Evolutionary conservation across 1,284 basidiomycete species (phyloP), one percentile per base, ranked within the genome.

Genomic region (Ustilago lituana): DNA sequence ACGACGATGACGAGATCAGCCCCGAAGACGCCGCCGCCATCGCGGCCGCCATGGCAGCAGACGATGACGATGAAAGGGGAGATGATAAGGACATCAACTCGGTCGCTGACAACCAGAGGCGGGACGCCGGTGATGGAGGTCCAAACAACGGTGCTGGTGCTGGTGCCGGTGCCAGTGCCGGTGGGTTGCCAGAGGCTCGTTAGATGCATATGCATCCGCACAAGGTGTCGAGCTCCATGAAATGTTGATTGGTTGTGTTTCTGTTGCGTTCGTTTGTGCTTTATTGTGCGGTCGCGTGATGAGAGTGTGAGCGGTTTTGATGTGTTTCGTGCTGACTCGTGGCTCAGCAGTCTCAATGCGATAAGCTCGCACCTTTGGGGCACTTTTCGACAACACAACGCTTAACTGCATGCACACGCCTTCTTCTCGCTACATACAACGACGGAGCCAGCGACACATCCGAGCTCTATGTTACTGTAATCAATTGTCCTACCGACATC

Each of bases 1-100:
- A 23, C 3, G 37, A 48, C 17, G 63, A 58, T 8, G 57, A 64
- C 48, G 73, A 75, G 33, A 62, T 77, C 32, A 60, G 54, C 27
- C 71, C 74, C 8, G 75, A 73, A 27, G 75, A 76, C 41, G 70
- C 67, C 0, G 73, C 73, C 3, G 75, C 75, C 7, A 73, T 77
- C 32, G 70, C 64, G 3, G 61, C 66, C 23, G 73, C 74, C 1
- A 57, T 72, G 51, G 62, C 69, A 4, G 65, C 62, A 14, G 50
- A 43, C 11, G 77, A 75, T 22, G 78, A 78, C 39, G 76, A 77
- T 11, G 72, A 76, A 5, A 44, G 49, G n/a, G 57, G 47, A 11
- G 74, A 78, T 24, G 67, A 67, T 23, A 66, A 77, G 54, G 67
- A 68, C 4, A 27, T 67, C 36, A 66, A 64, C 52, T 49, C 54